A percentile compares a stretch with the other conserved stretches of the same genome.
These are phyloP conservation scores for Aspergillus udagawae DNA, from an alignment of 2,329 filamentous ascomycete genomes.

Conservation along the genomic window DNA sequence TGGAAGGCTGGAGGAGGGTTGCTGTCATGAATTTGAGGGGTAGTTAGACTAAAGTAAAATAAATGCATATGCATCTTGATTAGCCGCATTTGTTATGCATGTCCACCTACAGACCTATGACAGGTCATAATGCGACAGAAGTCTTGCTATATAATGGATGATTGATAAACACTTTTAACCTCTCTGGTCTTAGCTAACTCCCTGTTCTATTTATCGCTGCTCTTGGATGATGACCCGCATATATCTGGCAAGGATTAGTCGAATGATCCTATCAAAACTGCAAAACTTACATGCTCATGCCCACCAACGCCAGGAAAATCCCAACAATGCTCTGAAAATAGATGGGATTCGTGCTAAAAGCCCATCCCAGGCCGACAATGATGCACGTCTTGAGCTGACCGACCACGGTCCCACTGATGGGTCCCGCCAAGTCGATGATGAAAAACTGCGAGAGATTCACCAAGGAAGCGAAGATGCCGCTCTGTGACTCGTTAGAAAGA, in stretches of 20 bases:
- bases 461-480: slow-evolving; percentile 18
- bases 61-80: too few species aligned
- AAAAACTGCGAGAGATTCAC: slow-evolving; percentile 22
- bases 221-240: background rate
- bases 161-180: too few species aligned
- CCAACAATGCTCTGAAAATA: slow-evolving; percentile 13
- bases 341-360: slow-evolving; percentile 10
- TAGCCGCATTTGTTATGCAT: too few species aligned
- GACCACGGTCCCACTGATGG: slow-evolving; percentile 63
- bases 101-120: too few species aligned
- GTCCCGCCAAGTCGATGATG: slow-evolving; percentile 41
- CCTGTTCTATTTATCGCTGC: background rate
- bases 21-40: too few species aligned
- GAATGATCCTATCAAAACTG: too few species aligned
- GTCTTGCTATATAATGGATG: too few species aligned
- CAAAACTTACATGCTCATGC: slow-evolving; percentile 17
- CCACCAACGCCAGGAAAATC: slow-evolving; percentile 15
- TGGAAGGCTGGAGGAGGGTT: too few species aligned
- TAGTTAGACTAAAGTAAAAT: too few species aligned
- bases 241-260: background rate
- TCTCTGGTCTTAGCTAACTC: too few species aligned
- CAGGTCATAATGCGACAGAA: too few species aligned
- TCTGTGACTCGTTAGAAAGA: slow-evolving; percentile 3
- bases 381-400: slow-evolving; percentile 64
- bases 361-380: slow-evolving; percentile 62